Base-by-base conservation (phyloP, 768 basidiomycete species). In the Hericium erinaceus region DNA sequence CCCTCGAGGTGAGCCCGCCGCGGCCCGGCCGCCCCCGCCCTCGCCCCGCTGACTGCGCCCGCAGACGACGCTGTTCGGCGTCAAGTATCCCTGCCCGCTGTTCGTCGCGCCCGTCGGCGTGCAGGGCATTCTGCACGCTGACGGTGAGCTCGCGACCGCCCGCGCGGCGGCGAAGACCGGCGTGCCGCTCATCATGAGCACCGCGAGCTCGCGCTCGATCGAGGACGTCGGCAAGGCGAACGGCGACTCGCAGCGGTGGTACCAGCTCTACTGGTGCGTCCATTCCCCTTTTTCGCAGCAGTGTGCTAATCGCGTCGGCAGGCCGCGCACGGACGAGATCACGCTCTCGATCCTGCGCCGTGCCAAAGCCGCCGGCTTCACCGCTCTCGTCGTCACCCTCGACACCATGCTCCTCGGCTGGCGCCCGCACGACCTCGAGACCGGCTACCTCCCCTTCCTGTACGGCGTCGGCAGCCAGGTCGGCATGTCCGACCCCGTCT, bases 171-270 rank as follows among this genome's bases (percentile, higher is more conserved):
- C 70, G 8, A 80, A 75, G 13, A 72, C 89, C 4, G 79, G 80
- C 0, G 70, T 93, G 4, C 85, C 89, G 0, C 85, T 79, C 64
- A 83, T 87, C 61, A 77, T 94, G 70, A 90, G 88, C 63, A 85
- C 89, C 0, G 89, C 90, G 3, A 78, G 86, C 1, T 74, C 78
- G 28, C 80, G 85, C 24, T 80, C 83, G 10, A 85, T 93, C 58
- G 90, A 92, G 66, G 81, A 82, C 48, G 84, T 92, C n/a, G 92
- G 83, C 2, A 66, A 75, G 44, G 91, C 81, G 26, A 90, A 84
- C 61, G 87, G 83, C 6, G 72, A 79, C 53, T 81, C 84, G 0
- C 75, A 79, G 37, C 75, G 89, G 38, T 92, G 89, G 88, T 92
- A 80, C 67, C 90, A 92, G 66, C 77, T 92, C 1, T 92, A 92